Base-by-base conservation (phyloP, 1,284 basidiomycete species). In the Violaceomyces palustris region DNA sequence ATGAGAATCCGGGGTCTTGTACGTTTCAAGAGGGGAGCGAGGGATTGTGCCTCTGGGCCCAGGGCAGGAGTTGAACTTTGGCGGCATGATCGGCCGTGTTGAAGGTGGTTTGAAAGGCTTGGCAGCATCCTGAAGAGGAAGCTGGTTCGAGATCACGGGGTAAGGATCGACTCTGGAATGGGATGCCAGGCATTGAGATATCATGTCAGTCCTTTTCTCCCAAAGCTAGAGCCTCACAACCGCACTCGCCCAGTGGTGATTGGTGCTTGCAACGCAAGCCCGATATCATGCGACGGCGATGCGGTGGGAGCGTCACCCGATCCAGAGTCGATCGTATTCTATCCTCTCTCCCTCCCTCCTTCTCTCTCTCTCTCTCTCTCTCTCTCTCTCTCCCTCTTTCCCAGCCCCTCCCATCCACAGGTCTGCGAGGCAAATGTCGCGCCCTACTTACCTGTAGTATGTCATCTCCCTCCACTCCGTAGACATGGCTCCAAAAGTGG, bases 391-490 rank as follows among this genome's bases (percentile, higher is more conserved):
- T n/a, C n/a, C n/a, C n/a, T n/a, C n/a, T n/a, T n/a, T n/a, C n/a
- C n/a, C n/a, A n/a, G n/a, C n/a, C n/a, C n/a, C n/a, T n/a, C n/a
- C n/a, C n/a, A n/a, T n/a, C n/a, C n/a, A n/a, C n/a, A n/a, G n/a
- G n/a, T n/a, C 25, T 7, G 22, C 6, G 5, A 15, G 22, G 17
- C 9, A 8, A 11, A 8, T 23, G 17, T 18, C 35, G 11, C 4
- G 6, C 1, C 19, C 19, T 17, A 48, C 48, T 49, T 33, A 46
- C 49, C 66, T 53, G 45, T 68, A 64, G 57, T 72, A 73, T 31
- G 70, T 69, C 61, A 72, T 64, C 46, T 73, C 70, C 27, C 64
- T 48, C 70, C 70, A 73, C 34, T 73, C 70, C 27, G 69, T 71
- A 39, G 67, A 69, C 50, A 66, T 60, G 39, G 68, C 52, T 17